Evolutionary conservation across 306 rosid species (phyloP).

Genomic region (Biancaea sappan): DNA sequence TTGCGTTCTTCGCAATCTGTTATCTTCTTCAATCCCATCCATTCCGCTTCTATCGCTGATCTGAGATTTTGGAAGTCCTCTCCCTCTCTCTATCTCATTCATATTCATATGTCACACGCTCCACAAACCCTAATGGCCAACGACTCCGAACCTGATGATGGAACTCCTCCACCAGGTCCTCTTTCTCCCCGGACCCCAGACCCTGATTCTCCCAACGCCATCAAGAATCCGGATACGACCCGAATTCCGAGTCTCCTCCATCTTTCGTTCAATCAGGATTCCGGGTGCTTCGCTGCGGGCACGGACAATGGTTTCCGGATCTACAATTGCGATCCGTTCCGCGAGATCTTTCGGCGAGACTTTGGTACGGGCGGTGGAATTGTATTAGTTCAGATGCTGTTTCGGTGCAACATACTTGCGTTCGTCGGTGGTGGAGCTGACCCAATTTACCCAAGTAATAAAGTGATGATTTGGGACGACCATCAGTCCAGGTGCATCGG

Average conservation of each 20-base stretch:
- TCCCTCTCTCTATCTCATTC: too few species aligned
- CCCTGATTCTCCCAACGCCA: slow-evolving; percentile 19
- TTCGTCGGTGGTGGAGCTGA: slow-evolving; percentile 75
- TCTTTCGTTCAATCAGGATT: slow-evolving; percentile 75
- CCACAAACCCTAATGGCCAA: slow-evolving; percentile 26
- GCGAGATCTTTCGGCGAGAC: slow-evolving; percentile 71
- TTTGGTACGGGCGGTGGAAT: slow-evolving; percentile 62
- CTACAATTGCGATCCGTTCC: slow-evolving; percentile 81
- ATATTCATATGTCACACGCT: slow-evolving; percentile 35
- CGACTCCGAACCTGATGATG: slow-evolving; percentile 24
- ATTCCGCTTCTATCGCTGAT: background rate
- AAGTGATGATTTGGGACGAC: slow-evolving; percentile 90
- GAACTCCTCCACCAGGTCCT: background rate
- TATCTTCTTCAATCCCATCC: background rate
- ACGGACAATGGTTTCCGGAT: slow-evolving; percentile 75
- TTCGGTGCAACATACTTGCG: slow-evolving; percentile 71
- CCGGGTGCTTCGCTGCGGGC: slow-evolving; percentile 72
- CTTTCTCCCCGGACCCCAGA: background rate
- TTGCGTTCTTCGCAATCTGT: background rate
- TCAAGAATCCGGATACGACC: slow-evolving; percentile 1
- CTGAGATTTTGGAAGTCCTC: background rate
- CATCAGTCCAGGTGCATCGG: slow-evolving; percentile 68
- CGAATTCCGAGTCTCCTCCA: slow-evolving; percentile 48
- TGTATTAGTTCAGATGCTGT: slow-evolving; percentile 67
- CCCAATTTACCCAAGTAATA: slow-evolving; percentile 56